Percentiles rank a stretch among this genome's conserved stretches.
Evolutionary conservation across 2,329 filamentous ascomycete species (phyloP).

Genomic region (Metarhizium robertsii): DNA sequence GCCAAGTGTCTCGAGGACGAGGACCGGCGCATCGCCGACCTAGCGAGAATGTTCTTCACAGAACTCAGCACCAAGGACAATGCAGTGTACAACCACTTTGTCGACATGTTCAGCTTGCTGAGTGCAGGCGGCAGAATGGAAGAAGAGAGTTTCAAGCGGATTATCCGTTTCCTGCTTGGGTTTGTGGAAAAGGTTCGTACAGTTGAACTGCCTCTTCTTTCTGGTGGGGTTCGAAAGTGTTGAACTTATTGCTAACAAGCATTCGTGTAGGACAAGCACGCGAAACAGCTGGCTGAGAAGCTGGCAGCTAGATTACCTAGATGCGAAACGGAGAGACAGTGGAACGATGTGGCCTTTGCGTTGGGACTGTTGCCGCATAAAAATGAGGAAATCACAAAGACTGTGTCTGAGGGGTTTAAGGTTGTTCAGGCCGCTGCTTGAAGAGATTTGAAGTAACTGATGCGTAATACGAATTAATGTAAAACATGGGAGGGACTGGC

Average conservation of each 20-base stretch:
- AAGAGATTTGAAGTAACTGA: conserved; percentile 2
- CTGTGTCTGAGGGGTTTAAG: conserved; percentile 67
- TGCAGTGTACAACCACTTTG: conserved; percentile 97
- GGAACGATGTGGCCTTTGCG: conserved; percentile 95
- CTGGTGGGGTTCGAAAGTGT: conserved; percentile 7
- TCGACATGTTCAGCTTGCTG: conserved; percentile 94
- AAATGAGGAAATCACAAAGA: conserved; percentile 78
- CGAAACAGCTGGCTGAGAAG: conserved; percentile 87
- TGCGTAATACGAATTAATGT: background rate
- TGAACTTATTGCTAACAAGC: conserved; percentile 2
- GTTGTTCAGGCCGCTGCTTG: conserved; percentile 55
- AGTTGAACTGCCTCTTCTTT: conserved; percentile 5
- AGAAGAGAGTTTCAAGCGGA: conserved; percentile 76
- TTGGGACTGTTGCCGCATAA: conserved; percentile 84
- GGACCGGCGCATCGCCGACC: conserved; percentile 88
- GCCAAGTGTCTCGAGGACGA: conserved; percentile 95
- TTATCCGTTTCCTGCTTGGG: conserved; percentile 85
- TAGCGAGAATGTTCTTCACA: conserved; percentile 96
- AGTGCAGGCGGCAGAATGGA: conserved; percentile 72
- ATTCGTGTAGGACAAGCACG: conserved; percentile 80
- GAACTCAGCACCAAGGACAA: conserved; percentile 98
- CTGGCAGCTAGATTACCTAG: conserved; percentile 75
- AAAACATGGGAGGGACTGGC: background rate
- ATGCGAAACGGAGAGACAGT: conserved; percentile 89
- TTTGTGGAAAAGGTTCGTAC: conserved; percentile 88